Evolutionary conservation across 371 early-diverging fungal genomes (phyloP).

Genomic region (Mortierella sp.): DNA sequence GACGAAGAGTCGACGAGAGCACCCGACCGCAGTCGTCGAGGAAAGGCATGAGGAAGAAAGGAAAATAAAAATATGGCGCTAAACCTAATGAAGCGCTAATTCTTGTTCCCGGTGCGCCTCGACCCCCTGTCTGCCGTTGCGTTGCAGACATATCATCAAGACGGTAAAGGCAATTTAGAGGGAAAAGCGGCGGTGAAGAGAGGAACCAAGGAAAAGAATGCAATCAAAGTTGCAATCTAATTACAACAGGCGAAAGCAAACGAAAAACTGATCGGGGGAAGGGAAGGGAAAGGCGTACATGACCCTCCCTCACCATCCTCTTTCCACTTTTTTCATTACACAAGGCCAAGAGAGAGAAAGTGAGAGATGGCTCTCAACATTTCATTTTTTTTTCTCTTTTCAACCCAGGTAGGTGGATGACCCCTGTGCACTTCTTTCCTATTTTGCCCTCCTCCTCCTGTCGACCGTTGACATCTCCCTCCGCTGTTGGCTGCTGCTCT

Average conservation of each 20-base stretch:
- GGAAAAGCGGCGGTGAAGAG: not conserved
- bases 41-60: not conserved
- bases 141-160: not conserved
- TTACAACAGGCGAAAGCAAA: not conserved
- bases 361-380: not conserved
- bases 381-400: not conserved
- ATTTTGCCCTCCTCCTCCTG: not conserved
- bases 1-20: constrained; percentile 3
- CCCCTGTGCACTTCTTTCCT: not conserved
- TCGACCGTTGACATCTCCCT: not conserved
- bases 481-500: not conserved
- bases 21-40: not conserved
- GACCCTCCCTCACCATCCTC: not conserved
- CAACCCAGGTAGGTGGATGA: not conserved
- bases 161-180: not conserved
- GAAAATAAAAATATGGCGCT: not conserved
- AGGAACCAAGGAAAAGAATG: not conserved
- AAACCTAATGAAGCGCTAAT: no score
- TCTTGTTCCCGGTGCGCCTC: no score
- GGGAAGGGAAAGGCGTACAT: no score
- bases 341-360: not conserved
- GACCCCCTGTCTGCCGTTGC: no score
- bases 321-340: not conserved
- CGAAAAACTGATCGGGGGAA: not conserved
- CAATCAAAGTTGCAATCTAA: constrained; percentile 9